These are phyloP conservation scores for Fistulinella staudtii DNA, from an alignment of 1,284 basidiomycete species.

Conservation along the genomic window DNA sequence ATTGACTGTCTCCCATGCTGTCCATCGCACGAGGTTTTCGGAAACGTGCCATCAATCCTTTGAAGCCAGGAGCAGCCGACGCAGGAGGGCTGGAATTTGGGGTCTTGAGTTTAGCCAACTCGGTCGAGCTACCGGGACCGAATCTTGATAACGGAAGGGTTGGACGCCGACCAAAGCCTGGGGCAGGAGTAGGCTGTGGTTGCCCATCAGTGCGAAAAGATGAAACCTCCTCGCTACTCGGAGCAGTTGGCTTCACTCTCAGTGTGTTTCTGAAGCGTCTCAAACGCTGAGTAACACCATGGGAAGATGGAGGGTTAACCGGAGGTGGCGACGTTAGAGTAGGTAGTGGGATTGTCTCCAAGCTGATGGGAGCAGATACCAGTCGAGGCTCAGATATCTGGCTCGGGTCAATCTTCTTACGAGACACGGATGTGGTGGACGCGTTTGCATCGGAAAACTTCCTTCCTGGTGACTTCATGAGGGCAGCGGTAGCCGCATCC, in stretches of 20 bases:
- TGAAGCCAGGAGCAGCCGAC: slow-evolving; percentile 66
- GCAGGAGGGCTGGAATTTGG: slow-evolving; percentile 57
- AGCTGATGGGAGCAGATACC: slow-evolving; percentile 69
- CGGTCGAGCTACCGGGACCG: slow-evolving; percentile 44
- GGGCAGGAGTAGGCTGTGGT: slow-evolving; percentile 31
- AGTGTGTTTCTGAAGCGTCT: slow-evolving; percentile 67
- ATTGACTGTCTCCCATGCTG: slow-evolving; percentile 29
- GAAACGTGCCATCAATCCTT: slow-evolving; percentile 76
- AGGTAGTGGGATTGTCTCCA: slow-evolving; percentile 68
- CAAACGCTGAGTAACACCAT: slow-evolving; percentile 61
- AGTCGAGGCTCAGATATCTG: slow-evolving; percentile 73
- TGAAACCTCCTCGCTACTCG: slow-evolving; percentile 51
- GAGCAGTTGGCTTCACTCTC: slow-evolving; percentile 51
- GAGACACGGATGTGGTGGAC: slow-evolving; percentile 40
- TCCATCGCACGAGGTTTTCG: slow-evolving; percentile 55
- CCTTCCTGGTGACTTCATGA: slow-evolving; percentile 53
- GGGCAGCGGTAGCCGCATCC: slow-evolving; percentile 64
- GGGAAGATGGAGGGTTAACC: slow-evolving; percentile 33
- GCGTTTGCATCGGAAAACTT: slow-evolving; percentile 42
- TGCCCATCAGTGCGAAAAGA: slow-evolving; percentile 42
- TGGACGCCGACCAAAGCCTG: slow-evolving; percentile 39
- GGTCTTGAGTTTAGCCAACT: slow-evolving; percentile 49
- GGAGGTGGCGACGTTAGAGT: slow-evolving; percentile 34
- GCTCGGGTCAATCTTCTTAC: slow-evolving; percentile 62
- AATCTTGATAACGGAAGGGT: slow-evolving; percentile 36